Base-by-base conservation (phyloP, 306 rosid species). In the Vigna nakashimae region DNA sequence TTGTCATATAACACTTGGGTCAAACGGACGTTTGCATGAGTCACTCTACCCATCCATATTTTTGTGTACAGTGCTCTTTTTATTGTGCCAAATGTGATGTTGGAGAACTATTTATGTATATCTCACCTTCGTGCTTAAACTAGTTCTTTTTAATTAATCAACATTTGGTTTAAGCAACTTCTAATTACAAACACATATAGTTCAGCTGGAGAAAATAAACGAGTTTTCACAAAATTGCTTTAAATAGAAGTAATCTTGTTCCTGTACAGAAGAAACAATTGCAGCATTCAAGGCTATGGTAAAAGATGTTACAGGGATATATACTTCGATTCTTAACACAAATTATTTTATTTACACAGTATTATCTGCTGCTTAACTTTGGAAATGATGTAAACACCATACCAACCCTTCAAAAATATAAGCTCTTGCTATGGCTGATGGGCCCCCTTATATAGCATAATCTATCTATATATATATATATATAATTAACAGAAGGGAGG, bases 291-390 rank as follows among this genome's bases (percentile, higher is more conserved):
- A 20, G 62, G 62, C 71, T 18, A 22, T 14, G 69, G 79, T 70
- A 45, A 64, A 62, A 18, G 85, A 82, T 79, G 81, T 74, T 74
- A 82, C 89, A 89, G 59, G 60, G 76, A 53, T 71, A 68, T 51
- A 59, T 42, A 77, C 80, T 65, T 74, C 79, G 64, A 86, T 78
- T 56, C 84, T 59, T 68, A 63, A 65, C 40, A 69, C 76, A 75
- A 83, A 82, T 53, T 69, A 74, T 68, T 67, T 71, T 90, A 90
- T 92, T 82, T 90, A 88, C 94, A 90, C 75, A 76, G 50, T 85
- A 80, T 83, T 66, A 58, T 72, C 87, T 62, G 83, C 80, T 76
- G 73, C 87, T 75, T 72, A 18, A 75, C 72, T 74, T 73, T 79
- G 71, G 78, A 65, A 74, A 72, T 60, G 77, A 79, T 17, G 28